phyloP scores from a whole-genome alignment of 176 grass and related monocot species.

The Eragrostis curvula region DNA sequence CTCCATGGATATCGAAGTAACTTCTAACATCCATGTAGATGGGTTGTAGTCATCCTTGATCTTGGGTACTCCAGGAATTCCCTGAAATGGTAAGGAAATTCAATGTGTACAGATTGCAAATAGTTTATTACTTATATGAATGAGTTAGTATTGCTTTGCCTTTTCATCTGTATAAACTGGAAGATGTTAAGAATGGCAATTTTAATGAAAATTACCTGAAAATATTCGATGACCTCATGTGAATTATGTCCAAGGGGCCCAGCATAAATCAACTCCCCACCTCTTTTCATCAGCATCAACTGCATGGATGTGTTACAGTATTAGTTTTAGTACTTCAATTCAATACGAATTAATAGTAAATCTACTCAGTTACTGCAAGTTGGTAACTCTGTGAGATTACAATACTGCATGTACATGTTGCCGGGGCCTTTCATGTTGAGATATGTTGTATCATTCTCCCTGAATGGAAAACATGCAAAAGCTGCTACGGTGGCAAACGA shows the following conservation, averaged over 20 bases:
- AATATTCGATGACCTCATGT: constrained; percentile 68
- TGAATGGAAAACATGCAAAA: too few species aligned
- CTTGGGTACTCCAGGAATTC: constrained; percentile 55
- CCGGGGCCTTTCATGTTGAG: too few species aligned
- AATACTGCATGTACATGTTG: too few species aligned
- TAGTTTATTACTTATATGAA: not conserved
- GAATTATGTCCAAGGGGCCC: constrained; percentile 68
- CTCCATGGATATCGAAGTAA: constrained; percentile 68
- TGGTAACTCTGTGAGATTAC: too few species aligned
- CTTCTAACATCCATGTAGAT: constrained; percentile 81
- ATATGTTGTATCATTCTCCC: too few species aligned
- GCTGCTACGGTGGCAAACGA: too few species aligned
- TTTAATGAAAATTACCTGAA: constrained; percentile 50
- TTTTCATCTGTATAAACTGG: not conserved
- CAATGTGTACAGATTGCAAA: not conserved
- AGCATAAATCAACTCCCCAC: constrained; percentile 75
- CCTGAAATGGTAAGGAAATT: constrained; percentile 25
- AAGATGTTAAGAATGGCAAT: not conserved
- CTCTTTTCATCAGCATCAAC: constrained; percentile 86
- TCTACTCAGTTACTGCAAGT: not conserved
- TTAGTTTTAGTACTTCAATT: not conserved
- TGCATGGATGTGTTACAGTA: constrained; percentile 3
- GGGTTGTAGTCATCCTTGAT: constrained; percentile 80
- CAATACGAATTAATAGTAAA: not conserved
- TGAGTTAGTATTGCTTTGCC: not conserved